Evolutionary conservation across 495 filamentous ascomycete species (phyloP).

Genomic region (Penicillium manginii): DNA sequence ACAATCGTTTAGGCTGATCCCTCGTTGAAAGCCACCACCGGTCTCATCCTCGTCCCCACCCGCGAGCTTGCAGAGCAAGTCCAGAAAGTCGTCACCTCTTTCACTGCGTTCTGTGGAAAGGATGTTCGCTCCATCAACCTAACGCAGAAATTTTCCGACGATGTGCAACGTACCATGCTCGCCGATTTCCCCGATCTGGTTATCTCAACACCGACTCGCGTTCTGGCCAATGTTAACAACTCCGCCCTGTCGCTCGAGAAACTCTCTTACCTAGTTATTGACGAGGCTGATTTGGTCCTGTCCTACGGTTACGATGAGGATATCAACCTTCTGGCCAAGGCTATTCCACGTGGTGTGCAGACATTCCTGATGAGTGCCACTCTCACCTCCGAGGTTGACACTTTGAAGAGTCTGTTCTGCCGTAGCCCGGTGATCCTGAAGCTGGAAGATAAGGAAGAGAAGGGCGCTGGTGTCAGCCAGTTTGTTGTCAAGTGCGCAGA

Average conservation of each 20-base stretch:
- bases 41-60: conserved; percentile 90
- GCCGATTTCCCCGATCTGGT: conserved; percentile 89
- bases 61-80: conserved; percentile 93
- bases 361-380: conserved; percentile 94
- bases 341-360: conserved; percentile 83
- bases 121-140: conserved; percentile 81
- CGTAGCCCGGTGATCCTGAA: conserved; percentile 77
- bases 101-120: conserved; percentile 82
- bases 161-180: conserved; percentile 80
- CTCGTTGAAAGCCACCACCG: conserved; percentile 56
- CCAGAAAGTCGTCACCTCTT: conserved; percentile 67
- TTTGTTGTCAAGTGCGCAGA: conserved; percentile 89
- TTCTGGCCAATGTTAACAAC: conserved; percentile 69
- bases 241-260: conserved; percentile 68
- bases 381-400: conserved; percentile 82
- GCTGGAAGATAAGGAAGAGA: conserved; percentile 72
- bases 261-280: conserved; percentile 82
- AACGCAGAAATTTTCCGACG: conserved; percentile 84
- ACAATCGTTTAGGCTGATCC: conserved; percentile 34
- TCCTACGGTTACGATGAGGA: conserved; percentile 95
- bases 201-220: conserved; percentile 83
- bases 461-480: conserved; percentile 76
- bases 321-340: conserved; percentile 72
- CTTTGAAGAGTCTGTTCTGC: conserved; percentile 84
- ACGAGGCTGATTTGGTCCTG: conserved; percentile 93